Base-by-base conservation (phyloP, 495 filamentous ascomycete species). In the Penicillium samsonianum region DNA sequence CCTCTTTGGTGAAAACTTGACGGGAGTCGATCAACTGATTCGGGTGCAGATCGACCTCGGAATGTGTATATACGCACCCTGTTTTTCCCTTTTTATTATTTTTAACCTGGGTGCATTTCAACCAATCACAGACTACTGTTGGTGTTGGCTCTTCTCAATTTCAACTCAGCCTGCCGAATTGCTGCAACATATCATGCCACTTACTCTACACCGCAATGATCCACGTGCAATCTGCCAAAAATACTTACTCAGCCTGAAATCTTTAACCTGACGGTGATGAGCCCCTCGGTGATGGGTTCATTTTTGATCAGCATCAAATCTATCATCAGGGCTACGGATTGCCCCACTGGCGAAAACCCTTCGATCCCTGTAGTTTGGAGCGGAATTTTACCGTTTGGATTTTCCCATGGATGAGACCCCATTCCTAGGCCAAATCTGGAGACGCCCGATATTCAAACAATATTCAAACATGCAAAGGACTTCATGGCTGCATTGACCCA, bases 1-100 rank as follows among this genome's bases (percentile, higher is more conserved):
- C 53, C 53, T 55, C 53, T 55, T 55, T 17, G 12, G n/a, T 12
- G 20, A 25, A 14, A 16, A 40, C 23, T 19, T 19, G 48, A 51
- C 22, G 50, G 23, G 14, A 41, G 25, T 9, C n/a, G 30, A 55
- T 38, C 52, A 37, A 46, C 41, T 16, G n/a, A 44, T 46, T 40
- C 30, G 20, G 53, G 31, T 37, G 31, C 3, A 26, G 30, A 38
- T 55, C 52, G 52, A 19, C 49, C 19, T 43, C 23, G 40, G 41
- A 54, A 33, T 31, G 12, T 37, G 28, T 25, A 1, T 37, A 14
- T 6, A 12, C 14, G 48, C 48, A 16, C n/a, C 1, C 8, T 11
- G 7, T 30, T 22, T 7, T 37, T 37, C 6, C 6, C 8, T n/a
- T 37, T n/a, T 8, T 4, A 8, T 10, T 37, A 6, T 37, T 38